These are phyloP conservation scores for Lactarius sp. DNA, from an alignment of 768 basidiomycete genomes.

Conservation along the genomic window DNA sequence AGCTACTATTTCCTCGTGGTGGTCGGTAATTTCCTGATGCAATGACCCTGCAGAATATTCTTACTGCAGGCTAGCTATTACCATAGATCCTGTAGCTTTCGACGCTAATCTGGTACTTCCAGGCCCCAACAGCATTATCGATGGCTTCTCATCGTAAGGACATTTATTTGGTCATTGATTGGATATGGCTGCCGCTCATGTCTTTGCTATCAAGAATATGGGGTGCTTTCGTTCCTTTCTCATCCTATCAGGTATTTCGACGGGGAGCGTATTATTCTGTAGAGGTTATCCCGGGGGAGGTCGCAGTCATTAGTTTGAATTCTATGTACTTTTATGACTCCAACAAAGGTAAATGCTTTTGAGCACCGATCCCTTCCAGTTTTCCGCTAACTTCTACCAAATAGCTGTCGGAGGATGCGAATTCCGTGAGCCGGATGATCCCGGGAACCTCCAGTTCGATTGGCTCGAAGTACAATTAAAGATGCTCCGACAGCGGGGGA, in stretches of 20 bases:
- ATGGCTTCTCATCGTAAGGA: conserved; percentile 63
- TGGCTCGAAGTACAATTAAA: conserved; percentile 87
- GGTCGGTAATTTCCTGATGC: conserved; percentile 1
- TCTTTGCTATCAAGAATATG: conserved; percentile 53
- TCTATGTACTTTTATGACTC: conserved; percentile 90
- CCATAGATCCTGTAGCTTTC: background rate
- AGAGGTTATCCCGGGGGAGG: conserved; percentile 69
- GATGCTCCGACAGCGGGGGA: conserved; percentile 57
- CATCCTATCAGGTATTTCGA: conserved; percentile 74
- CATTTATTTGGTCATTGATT: background rate
- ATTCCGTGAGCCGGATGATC: conserved; percentile 59
- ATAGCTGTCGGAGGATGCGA: conserved; percentile 74
- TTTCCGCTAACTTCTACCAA: background rate
- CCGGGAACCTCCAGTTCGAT: conserved; percentile 84
- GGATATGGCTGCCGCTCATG: background rate
- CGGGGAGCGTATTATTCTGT: conserved; percentile 81
- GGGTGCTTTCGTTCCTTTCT: conserved; percentile 74
- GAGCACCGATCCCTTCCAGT: background rate
- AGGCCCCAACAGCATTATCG: conserved; percentile 68
- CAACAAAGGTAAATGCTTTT: conserved; percentile 59
- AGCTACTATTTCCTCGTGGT: conserved; percentile 27
- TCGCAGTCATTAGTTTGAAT: conserved; percentile 82
- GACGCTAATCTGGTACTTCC: conserved; percentile 10
- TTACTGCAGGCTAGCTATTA: conserved; percentile 48
- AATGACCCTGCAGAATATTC: conserved; percentile 48